Evolutionary conservation across 306 rosid genomes (phyloP), one percentile per base, ranked within the genome.

Genomic region (Trichosanthes cucumerina): DNA sequence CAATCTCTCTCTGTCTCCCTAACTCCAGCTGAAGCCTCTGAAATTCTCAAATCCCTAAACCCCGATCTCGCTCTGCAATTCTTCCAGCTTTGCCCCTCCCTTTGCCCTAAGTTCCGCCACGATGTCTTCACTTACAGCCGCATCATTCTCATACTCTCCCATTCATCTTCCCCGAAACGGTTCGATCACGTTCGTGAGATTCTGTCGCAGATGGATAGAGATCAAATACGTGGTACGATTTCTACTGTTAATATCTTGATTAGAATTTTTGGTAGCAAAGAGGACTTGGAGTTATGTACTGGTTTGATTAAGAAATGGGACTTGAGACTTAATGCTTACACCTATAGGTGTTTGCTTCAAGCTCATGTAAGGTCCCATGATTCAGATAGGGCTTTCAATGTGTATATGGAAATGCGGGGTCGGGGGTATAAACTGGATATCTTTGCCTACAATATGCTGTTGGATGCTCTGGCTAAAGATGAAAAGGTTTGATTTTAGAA

Each of bases 281-380:
- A 83, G 23, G 96, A 92, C 64, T 26, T 95, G 65, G 88, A 86
- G 19, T 81, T 71, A 9, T 86, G 96, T 62, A 47, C 85, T 18
- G 88, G 82, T 7, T 79, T 95, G 85, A 87, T 95, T 59, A 80
- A 88, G 81, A 92, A 95, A 80, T 95, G 98, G 98, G 82, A 82
- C 39, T 83, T 95, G 58, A 87, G 65, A 38, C 79, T 92, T 87
- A 92, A 83, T 74, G 84, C 90, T 53, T 95, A 88, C 86, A 91
- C 97, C 43, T 91, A 88, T 85, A 92, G 91, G 83, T 95, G 98
- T 76, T 79, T 95, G 88, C 92, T 95, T 56, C 98, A 95, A 81
- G 98, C 97, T 12, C 86, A 88, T 80, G 63, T 95, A 80, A 86
- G 97, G 19, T 87, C 96, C 5, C 62, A 34, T 68, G 86, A 92